phyloP scores from a whole-genome alignment of 2,329 filamentous ascomycete genomes.

The Colletotrichum magnum region DNA sequence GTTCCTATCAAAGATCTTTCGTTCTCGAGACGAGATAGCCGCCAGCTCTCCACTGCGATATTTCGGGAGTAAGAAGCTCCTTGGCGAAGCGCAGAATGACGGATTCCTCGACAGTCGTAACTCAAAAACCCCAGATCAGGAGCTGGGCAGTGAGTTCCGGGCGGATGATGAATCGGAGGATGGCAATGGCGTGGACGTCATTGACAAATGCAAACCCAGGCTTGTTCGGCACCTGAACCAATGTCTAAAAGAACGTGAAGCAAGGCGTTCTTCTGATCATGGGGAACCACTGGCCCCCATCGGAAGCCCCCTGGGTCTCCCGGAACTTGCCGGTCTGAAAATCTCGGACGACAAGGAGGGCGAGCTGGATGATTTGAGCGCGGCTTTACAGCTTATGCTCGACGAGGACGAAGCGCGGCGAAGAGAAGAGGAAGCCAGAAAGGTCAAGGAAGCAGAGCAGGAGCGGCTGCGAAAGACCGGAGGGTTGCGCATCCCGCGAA shows the following conservation, averaged over 20 bases:
- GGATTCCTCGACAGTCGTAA: slow-evolving; percentile 18
- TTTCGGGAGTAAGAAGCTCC: background rate
- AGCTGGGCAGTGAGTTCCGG: background rate
- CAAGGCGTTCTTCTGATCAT: slow-evolving; percentile 14
- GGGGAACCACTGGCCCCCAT: background rate
- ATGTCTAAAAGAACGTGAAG: slow-evolving; percentile 24
- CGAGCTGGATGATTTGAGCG: slow-evolving; percentile 39
- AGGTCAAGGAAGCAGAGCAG: slow-evolving; percentile 23
- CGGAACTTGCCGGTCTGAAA: slow-evolving; percentile 17
- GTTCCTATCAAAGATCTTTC: slow-evolving; percentile 28
- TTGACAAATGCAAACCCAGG: slow-evolving; percentile 19
- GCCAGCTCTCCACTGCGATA: slow-evolving; percentile 12
- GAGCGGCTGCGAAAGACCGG: slow-evolving; percentile 35
- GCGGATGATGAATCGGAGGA: slow-evolving; percentile 23
- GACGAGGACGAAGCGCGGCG: slow-evolving; percentile 34
- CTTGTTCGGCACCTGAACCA: slow-evolving; percentile 23
- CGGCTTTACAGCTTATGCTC: slow-evolving; percentile 30
- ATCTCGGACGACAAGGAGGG: slow-evolving; percentile 41
- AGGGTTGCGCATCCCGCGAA: slow-evolving; percentile 35
- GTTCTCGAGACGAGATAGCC: background rate
- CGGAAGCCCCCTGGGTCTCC: slow-evolving; percentile 15
- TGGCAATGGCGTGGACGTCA: slow-evolving; percentile 10
- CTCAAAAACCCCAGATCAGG: background rate
- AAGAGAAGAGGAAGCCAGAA: slow-evolving; percentile 33
- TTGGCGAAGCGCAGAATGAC: slow-evolving; percentile 18